These are phyloP conservation scores for Passiflora organensis DNA, from an alignment of 345 rosid species.

Conservation along the genomic window DNA sequence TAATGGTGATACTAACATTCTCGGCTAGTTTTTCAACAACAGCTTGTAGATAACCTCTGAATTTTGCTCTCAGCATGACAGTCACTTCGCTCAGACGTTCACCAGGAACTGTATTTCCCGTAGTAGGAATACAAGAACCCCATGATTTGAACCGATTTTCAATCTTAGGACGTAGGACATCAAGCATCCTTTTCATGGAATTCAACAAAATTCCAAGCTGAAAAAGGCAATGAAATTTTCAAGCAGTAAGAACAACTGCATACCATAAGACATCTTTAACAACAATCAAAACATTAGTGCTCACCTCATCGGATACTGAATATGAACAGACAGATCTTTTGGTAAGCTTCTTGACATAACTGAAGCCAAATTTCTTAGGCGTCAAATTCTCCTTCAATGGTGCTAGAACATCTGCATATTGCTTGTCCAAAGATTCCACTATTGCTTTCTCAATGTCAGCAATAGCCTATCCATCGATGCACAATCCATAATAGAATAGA, in stretches of 20 bases:
- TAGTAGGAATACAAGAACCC: constrained; percentile 89
- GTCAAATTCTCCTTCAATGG: constrained; percentile 87
- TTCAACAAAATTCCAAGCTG: constrained; percentile 87
- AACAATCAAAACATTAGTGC: neutral
- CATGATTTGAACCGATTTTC: constrained; percentile 81
- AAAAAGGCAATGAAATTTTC: constrained; percentile 13
- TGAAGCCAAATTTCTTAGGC: constrained; percentile 87
- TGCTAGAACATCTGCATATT: constrained; percentile 80
- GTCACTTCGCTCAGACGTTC: constrained; percentile 93
- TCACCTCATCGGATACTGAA: constrained; percentile 84
- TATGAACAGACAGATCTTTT: constrained; percentile 75
- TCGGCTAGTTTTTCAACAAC: constrained; percentile 86
- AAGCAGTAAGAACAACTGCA: constrained; percentile 14
- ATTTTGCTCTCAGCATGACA: constrained; percentile 90
- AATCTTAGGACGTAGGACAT: constrained; percentile 68
- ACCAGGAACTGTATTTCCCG: constrained; percentile 75
- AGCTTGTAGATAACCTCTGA: constrained; percentile 83
- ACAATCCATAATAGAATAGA: neutral
- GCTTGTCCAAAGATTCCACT: constrained; percentile 92
- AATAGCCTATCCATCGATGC: constrained; percentile 51
- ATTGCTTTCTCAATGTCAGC: constrained; percentile 93
- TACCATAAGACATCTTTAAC: neutral
- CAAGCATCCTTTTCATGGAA: constrained; percentile 97
- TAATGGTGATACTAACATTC: constrained; percentile 52
- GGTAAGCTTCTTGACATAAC: constrained; percentile 82